Evolutionary conservation across 306 rosid genomes (phyloP).

Genomic region (Oemleria cerasiformis): DNA sequence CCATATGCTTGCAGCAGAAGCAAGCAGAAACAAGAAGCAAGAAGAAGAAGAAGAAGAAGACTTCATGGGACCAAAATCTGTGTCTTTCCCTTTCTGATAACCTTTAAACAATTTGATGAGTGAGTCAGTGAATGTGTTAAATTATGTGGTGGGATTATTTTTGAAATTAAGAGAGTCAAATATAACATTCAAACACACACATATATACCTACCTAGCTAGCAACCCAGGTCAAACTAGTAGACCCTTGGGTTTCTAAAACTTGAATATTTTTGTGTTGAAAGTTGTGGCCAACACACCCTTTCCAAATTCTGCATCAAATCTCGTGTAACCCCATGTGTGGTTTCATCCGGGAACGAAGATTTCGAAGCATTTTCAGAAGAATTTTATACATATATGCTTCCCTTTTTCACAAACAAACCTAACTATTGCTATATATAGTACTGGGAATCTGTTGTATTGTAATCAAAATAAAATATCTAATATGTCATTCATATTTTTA

Average conservation of each 20-base stretch:
- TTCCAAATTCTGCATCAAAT: conserved; percentile 6
- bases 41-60: conserved; percentile 18
- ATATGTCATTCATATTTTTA: no score
- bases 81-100: background rate
- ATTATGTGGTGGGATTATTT: background rate
- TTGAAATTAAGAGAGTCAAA: background rate
- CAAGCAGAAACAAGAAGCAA: conserved; percentile 23
- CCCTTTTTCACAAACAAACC: conserved; percentile 5
- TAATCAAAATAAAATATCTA: no score
- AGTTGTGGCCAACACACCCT: background rate
- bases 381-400: conserved; percentile 2
- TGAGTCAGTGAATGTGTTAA: background rate
- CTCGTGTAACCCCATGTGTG: conserved; percentile 18
- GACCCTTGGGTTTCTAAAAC: conserved; percentile 3
- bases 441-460: no score
- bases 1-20: conserved; percentile 19
- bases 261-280: background rate
- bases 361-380: conserved; percentile 10
- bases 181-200: background rate
- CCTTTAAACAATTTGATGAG: background rate
- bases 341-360: conserved; percentile 6
- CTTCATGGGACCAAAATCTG: conserved; percentile 2
- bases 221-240: conserved; percentile 4
- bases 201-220: background rate
- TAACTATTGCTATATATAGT: no score